Percentiles rank a stretch among this genome's conserved stretches.
Conservation (phyloP, 495 filamentous ascomycete species). For the Chaetomidium leptoderma region DNA sequence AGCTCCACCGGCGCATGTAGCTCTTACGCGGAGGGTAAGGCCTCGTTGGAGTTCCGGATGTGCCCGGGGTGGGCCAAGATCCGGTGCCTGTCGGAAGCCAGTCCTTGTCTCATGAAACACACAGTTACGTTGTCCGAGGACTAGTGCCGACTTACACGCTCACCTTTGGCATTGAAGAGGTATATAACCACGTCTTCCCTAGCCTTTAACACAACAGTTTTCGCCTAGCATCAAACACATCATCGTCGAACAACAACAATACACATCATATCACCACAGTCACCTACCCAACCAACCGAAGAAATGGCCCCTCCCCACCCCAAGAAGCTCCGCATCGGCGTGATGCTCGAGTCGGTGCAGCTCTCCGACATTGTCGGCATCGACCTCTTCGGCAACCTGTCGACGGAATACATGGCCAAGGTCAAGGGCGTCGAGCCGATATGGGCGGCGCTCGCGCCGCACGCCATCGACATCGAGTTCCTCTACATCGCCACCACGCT, state of each 20-base stretch:
- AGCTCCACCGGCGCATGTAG: too few relatives aligned
- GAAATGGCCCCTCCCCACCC: neutral
- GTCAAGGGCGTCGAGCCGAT: conserved; percentile 7
- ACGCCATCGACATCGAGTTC: conserved; percentile 24
- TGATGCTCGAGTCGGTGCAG: conserved; percentile 26
- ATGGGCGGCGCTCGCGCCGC: neutral
- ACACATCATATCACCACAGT: neutral
- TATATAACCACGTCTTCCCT: too few relatives aligned
- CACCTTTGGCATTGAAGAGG: too few relatives aligned
- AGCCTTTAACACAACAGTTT: too few relatives aligned
- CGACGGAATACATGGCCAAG: conserved; percentile 12
- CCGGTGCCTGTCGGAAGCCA: too few relatives aligned
- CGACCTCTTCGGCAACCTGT: conserved; percentile 28
- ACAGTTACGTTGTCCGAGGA: too few relatives aligned
- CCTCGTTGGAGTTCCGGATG: too few relatives aligned
- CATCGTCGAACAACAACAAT: neutral
- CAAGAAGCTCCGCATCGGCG: conserved; percentile 23
- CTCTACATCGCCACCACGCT: conserved; percentile 24
- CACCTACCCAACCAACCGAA: neutral
- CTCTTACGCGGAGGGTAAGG: too few relatives aligned
- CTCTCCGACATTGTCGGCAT: conserved; percentile 26
- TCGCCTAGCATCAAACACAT: too few relatives aligned
- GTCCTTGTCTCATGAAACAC: too few relatives aligned
- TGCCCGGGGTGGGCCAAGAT: too few relatives aligned
- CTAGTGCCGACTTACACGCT: too few relatives aligned